Conservation (phyloP, 2,329 filamentous ascomycete species). For the Trichoderma citrinoviride region DNA sequence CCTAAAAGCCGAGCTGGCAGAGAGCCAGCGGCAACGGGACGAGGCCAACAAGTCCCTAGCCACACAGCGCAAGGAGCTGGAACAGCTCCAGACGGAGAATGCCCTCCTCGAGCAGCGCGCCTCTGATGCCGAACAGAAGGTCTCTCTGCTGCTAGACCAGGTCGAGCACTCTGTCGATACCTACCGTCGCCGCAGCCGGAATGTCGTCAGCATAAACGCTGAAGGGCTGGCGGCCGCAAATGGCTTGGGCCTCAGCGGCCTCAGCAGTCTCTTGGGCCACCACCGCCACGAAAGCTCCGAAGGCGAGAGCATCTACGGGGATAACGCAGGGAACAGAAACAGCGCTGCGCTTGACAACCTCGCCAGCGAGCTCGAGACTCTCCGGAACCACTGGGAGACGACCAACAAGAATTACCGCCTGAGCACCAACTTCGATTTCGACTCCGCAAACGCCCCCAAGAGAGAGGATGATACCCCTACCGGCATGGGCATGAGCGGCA, state of each 20-base stretch:
- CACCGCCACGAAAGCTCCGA: conserved; percentile 57
- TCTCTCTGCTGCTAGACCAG: conserved; percentile 88
- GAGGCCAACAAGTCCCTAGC: conserved; percentile 56
- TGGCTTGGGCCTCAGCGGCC: conserved; percentile 35
- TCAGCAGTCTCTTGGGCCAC: conserved; percentile 38
- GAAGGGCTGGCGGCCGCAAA: conserved; percentile 40
- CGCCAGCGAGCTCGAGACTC: conserved; percentile 84
- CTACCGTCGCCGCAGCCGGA: conserved; percentile 76
- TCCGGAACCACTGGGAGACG: conserved; percentile 90
- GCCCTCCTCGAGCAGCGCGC: conserved; percentile 76
- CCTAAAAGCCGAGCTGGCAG: conserved; percentile 67
- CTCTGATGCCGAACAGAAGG: conserved; percentile 86
- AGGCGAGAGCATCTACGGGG: conserved; percentile 61
- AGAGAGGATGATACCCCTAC: conserved; percentile 45
- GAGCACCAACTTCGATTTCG: conserved; percentile 86
- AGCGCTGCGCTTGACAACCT: conserved; percentile 80
- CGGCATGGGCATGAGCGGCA: conserved; percentile 60
- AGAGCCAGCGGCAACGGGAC: conserved; percentile 67
- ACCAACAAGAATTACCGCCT: conserved; percentile 94
- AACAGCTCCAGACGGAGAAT: conserved; percentile 82
- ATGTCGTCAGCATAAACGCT: conserved; percentile 52
- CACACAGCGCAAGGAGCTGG: conserved; percentile 64
- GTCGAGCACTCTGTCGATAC: conserved; percentile 92
- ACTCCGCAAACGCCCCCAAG: conserved; percentile 45
- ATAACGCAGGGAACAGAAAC: conserved; percentile 52